Evolutionary conservation across 2,329 filamentous ascomycete species (phyloP), one percentile per base, ranked within the genome.

Genomic region (Penicillium capsulatum): DNA sequence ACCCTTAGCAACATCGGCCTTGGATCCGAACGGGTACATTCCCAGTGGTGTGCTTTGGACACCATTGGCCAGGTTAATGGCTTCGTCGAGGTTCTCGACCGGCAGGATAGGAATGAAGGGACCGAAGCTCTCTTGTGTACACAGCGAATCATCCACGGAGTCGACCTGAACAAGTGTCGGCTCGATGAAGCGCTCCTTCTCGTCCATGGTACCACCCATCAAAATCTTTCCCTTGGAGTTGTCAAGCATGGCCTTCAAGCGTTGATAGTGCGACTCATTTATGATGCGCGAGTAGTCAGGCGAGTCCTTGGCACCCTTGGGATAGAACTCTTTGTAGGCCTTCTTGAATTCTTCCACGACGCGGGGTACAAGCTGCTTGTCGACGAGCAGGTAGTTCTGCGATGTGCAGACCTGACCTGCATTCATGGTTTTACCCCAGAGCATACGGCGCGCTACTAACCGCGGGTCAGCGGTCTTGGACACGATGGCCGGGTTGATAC

Each of bases 171-270:
- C 81, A n/a, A 91, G 81, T 0, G 92, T 98, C 1, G 90, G 87
- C 62, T 91, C 88, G 53, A 98, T 92, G 67, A 85, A 96, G 34
- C 85, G 80, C 20, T 87, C 77, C 24, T 76, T 72, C 60, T 86
- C 82, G 63, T 97, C 88, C 70, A 85, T 82, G 38, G 82, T 80
- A 34, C 92, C 92, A 36, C 92, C 92, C 56, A 94, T 71, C 34
- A 97, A 74, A 48, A 98, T 88, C 69, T 86, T 85, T 64, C 92
- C 92, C 47, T 78, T 77, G 40, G 80, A 84, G 40, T 80, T 75
- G 63, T 95, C 88, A n/a, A 98, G 72, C 86, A 97, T 89, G 57
- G 80, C 80, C 77, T 92, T 94, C 53, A 97, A 75, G 26, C 91
- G 82, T 47, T 79, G 72, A 67, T 91, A 97, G 54, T 92, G 82